phyloP scores from a whole-genome alignment of 2,329 filamentous ascomycete genomes.

The Aspergillus neoniger region DNA sequence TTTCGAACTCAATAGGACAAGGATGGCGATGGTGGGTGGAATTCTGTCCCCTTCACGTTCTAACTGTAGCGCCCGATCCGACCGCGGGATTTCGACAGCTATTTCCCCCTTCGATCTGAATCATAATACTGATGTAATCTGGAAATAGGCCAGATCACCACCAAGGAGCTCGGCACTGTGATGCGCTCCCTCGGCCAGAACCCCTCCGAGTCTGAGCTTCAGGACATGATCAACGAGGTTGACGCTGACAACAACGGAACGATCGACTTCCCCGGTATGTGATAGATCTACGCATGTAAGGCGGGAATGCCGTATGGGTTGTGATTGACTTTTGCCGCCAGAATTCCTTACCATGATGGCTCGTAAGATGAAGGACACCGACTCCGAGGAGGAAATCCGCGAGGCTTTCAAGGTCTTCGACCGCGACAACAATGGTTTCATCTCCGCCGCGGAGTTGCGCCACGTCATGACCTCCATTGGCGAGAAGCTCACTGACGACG shows the following conservation, averaged over 20 bases:
- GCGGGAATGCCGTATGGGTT: neutral
- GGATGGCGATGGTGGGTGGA: conserved; percentile 81
- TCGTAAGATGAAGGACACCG: conserved; percentile 91
- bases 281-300: neutral
- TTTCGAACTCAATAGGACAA: conserved; percentile 65
- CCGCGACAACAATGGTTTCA: conserved; percentile 89
- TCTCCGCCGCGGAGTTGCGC: conserved; percentile 82
- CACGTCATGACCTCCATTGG: conserved; percentile 92
- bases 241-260: conserved; percentile 91
- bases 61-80: neutral
- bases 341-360: conserved; percentile 95
- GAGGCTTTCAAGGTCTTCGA: conserved; percentile 91
- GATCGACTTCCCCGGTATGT: conserved; percentile 83
- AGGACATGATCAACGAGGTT: conserved; percentile 94
- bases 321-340: conserved; percentile 41
- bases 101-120: neutral
- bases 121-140: neutral
- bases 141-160: conserved; percentile 78
- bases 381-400: conserved; percentile 87
- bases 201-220: conserved; percentile 83
- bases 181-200: conserved; percentile 91
- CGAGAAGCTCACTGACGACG: conserved; percentile 86
- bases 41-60: conserved; percentile 1
- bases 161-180: conserved; percentile 85
- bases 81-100: neutral